These are phyloP conservation scores for Coemansia sp. DNA, from an alignment of 192 early-diverging fungal genomes.

Conservation along the genomic window DNA sequence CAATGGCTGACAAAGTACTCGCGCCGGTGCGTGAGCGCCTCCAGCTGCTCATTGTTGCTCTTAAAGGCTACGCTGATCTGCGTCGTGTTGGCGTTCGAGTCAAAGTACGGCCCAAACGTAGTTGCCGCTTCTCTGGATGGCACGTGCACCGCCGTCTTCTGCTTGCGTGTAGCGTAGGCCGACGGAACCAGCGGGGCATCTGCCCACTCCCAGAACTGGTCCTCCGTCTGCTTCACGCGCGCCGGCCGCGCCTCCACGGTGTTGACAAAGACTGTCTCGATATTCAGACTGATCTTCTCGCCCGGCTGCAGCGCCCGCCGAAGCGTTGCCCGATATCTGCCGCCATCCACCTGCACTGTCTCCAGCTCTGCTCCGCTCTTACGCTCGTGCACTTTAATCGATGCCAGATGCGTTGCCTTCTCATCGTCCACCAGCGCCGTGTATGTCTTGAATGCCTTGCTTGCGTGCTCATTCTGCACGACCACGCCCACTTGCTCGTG, in stretches of 20 bases:
- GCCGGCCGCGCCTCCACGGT: slow-evolving; percentile 57
- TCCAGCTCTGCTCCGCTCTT: slow-evolving; percentile 40
- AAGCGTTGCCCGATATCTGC: slow-evolving; percentile 21
- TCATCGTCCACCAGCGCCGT: slow-evolving; percentile 16
- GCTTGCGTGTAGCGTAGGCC: slow-evolving; percentile 68
- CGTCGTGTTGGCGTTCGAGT: slow-evolving; percentile 20
- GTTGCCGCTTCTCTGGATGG: slow-evolving; percentile 60
- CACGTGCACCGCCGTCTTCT: slow-evolving; percentile 70
- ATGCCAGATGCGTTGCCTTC: slow-evolving; percentile 26
- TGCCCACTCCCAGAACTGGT: slow-evolving; percentile 65
- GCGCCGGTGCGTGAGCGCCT: slow-evolving; percentile 44
- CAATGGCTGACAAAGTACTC: slow-evolving; percentile 76
- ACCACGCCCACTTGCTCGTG: slow-evolving; percentile 55
- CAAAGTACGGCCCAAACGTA: slow-evolving; percentile 70
- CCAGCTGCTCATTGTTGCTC: slow-evolving; percentile 66
- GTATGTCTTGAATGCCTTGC: slow-evolving; percentile 31
- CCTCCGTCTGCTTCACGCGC: slow-evolving; percentile 62
- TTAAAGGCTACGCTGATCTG: slow-evolving; percentile 64
- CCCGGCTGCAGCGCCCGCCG: slow-evolving; percentile 51
- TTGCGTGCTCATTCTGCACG: slow-evolving; percentile 43
- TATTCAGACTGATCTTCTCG: slow-evolving; percentile 61
- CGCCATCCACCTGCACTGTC: background rate
- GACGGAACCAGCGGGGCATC: slow-evolving; percentile 65
- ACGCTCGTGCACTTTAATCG: slow-evolving; percentile 42
- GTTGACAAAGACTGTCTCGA: slow-evolving; percentile 57